These are phyloP conservation scores for Cotoneaster glaucophyllus DNA, from an alignment of 306 rosid genomes.

Conservation along the genomic window DNA sequence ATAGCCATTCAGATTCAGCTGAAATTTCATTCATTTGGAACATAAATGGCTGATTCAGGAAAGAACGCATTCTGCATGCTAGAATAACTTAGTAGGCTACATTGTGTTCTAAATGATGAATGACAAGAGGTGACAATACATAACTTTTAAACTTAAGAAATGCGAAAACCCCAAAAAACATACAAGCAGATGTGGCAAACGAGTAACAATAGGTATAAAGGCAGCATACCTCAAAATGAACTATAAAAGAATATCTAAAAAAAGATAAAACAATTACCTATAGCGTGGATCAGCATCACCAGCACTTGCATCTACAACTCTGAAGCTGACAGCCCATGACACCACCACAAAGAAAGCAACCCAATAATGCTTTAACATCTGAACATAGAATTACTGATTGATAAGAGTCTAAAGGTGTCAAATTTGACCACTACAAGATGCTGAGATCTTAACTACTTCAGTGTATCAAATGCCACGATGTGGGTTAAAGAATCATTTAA, in stretches of 20 bases:
- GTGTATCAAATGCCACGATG: neutral
- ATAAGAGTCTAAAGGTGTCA: neutral
- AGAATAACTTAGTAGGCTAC: neutral
- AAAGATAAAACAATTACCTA: slow-evolving; percentile 31
- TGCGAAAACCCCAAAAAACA: neutral
- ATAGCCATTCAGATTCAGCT: neutral
- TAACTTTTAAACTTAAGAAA: neutral
- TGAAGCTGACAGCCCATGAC: slow-evolving; percentile 30
- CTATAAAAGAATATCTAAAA: neutral
- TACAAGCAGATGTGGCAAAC: neutral
- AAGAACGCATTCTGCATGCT: neutral
- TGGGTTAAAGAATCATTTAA: neutral
- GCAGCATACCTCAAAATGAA: neutral
- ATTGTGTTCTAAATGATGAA: neutral
- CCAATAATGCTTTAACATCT: slow-evolving; percentile 48
- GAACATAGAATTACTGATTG: slow-evolving; percentile 14
- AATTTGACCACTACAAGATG: neutral
- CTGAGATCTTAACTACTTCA: neutral
- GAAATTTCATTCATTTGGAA: neutral
- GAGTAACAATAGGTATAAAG: neutral
- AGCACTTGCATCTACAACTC: slow-evolving; percentile 54
- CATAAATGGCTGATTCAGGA: neutral
- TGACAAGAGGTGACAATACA: neutral
- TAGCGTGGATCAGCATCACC: slow-evolving; percentile 76
- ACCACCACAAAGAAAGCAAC: slow-evolving; percentile 47